A percentile compares a stretch with the other conserved stretches of the same genome.
phyloP scores from a whole-genome alignment of 805 yeast genomes.

The Saccharomycopsis schoenii region DNA sequence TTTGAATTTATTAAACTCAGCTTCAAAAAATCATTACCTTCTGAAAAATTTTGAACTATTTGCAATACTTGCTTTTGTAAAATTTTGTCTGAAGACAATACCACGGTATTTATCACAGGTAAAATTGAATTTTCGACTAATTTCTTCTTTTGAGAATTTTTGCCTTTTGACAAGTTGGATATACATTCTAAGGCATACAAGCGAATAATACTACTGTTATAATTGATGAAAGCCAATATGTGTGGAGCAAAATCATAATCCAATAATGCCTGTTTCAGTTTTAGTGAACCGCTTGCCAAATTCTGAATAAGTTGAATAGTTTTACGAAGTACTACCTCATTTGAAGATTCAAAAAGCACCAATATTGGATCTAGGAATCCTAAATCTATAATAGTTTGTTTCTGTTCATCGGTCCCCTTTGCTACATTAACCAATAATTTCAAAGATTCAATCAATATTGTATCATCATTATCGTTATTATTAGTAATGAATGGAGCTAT shows the following conservation, averaged over 20 bases:
- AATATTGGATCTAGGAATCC: slow-evolving; percentile 9
- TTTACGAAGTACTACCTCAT: slow-evolving; percentile 13
- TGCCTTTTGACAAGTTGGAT: slow-evolving; percentile 16
- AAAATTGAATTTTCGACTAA: slow-evolving; percentile 16
- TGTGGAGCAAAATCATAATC: slow-evolving; percentile 19
- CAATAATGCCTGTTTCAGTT: slow-evolving; percentile 17
- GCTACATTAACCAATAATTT: slow-evolving; percentile 17
- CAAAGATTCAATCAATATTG: slow-evolving; percentile 13
- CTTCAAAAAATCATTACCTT: slow-evolving; percentile 13
- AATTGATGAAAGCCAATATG: slow-evolving; percentile 16
- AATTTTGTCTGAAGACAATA: slow-evolving; percentile 10
- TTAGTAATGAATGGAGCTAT: slow-evolving; percentile 5
- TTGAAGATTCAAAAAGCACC: slow-evolving; percentile 14
- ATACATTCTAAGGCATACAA: slow-evolving; percentile 18
- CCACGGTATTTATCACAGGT: slow-evolving; percentile 16
- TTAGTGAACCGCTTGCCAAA: slow-evolving; percentile 12
- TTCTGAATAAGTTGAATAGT: slow-evolving; percentile 17
- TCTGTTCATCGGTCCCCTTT: slow-evolving; percentile 18
- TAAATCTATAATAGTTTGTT: slow-evolving; percentile 15
- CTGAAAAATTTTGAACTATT: slow-evolving; percentile 16
- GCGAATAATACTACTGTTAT: slow-evolving; percentile 12
- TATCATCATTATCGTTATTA: slow-evolving; percentile 14
- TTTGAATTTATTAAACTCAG: slow-evolving; percentile 15
- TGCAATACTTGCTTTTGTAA: slow-evolving; percentile 17
- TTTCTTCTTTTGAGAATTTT: slow-evolving; percentile 16